phyloP scores from a whole-genome alignment of 2,329 filamentous ascomycete species.

The Amesomyces nigricolor region DNA sequence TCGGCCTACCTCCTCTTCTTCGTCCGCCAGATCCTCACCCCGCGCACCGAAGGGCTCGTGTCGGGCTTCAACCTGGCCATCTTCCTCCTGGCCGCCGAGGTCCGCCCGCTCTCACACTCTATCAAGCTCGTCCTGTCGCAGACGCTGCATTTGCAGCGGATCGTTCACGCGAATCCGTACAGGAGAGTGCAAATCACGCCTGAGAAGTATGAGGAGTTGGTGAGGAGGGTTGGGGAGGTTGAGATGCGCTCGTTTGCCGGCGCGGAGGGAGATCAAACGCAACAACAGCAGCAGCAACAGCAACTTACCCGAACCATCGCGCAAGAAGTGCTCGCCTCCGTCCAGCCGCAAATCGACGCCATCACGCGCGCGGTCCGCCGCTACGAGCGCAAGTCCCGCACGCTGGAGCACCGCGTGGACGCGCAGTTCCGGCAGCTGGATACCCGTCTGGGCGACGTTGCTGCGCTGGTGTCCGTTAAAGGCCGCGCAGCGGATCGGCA shows the following conservation, averaged over 20 bases:
- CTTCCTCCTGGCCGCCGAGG: conserved; percentile 80
- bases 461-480: conserved; percentile 66
- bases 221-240: conserved; percentile 62
- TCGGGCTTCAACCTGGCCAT: conserved; percentile 91
- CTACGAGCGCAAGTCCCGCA: conserved; percentile 81
- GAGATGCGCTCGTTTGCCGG: conserved; percentile 50
- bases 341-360: conserved; percentile 81
- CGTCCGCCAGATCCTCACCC: conserved; percentile 73
- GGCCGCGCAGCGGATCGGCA: conserved; percentile 36
- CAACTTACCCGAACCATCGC: conserved; percentile 58
- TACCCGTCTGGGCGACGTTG: conserved; percentile 65
- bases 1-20: conserved; percentile 81
- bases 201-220: conserved; percentile 51
- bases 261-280: conserved; percentile 13
- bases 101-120: conserved; percentile 75
- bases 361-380: conserved; percentile 81
- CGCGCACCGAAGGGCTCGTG: conserved; percentile 78
- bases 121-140: conserved; percentile 73
- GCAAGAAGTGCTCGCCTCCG: conserved; percentile 55
- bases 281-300: conserved; percentile 30
- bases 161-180: conserved; percentile 54
- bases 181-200: conserved; percentile 32
- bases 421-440: conserved; percentile 68
- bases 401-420: conserved; percentile 71
- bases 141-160: conserved; percentile 73